Evolutionary conservation across 2,329 filamentous ascomycete genomes (phyloP).

Genomic region (Neofusicoccum ribis): DNA sequence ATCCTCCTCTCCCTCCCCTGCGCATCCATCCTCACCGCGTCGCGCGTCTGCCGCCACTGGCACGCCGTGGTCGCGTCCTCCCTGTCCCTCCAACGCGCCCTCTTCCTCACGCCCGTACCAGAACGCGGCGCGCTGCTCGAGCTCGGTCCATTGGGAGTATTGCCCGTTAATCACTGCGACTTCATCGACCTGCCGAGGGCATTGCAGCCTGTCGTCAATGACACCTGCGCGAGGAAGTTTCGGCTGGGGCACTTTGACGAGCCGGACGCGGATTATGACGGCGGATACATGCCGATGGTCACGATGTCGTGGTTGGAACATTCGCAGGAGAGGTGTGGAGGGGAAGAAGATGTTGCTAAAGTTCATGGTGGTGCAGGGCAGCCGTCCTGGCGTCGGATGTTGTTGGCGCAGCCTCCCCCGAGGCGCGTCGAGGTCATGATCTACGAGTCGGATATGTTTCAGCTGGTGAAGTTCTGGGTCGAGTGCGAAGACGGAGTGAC

Average conservation of each 20-base stretch:
- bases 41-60: not conserved
- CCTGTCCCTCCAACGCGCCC: slow-evolving; percentile 1
- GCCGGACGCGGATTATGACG: slow-evolving; percentile 7
- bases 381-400: slow-evolving; percentile 14
- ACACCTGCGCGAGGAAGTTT: not conserved
- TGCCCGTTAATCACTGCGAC: not conserved
- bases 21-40: not conserved
- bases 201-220: not conserved
- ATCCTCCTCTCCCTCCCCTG: slow-evolving; percentile 7
- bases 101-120: slow-evolving; percentile 3
- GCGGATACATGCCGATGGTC: slow-evolving; percentile 19
- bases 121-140: not conserved
- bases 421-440: slow-evolving; percentile 9
- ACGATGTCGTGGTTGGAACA: not conserved
- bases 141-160: not conserved
- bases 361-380: not conserved
- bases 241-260: slow-evolving; percentile 10
- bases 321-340: not conserved
- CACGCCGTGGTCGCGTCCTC: not conserved
- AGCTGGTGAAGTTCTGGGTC: slow-evolving; percentile 8
- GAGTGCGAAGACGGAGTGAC: slow-evolving; percentile 7
- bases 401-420: slow-evolving; percentile 15
- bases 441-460: not conserved
- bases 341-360: not conserved
- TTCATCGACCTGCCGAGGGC: not conserved